Percentiles rank a stretch among this genome's conserved stretches.
phyloP scores from a whole-genome alignment of 169 alveolate genomes.

The Toxoplasma gondii region DNA sequence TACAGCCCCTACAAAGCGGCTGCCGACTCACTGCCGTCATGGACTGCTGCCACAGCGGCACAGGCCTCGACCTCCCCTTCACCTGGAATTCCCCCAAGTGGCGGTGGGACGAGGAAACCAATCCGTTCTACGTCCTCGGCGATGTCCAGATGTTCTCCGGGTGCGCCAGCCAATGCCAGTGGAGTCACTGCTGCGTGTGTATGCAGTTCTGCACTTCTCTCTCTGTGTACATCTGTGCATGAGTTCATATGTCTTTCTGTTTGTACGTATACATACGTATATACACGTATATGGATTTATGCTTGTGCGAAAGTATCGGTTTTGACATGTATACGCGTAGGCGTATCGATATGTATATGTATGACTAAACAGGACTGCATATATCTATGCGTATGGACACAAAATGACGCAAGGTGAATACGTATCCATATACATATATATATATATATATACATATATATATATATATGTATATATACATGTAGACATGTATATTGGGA shows the following conservation, averaged over 20 bases:
- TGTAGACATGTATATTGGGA: too few species aligned
- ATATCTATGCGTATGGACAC: neutral
- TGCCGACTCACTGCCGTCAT: slow-evolving; percentile 75
- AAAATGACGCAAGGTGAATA: neutral
- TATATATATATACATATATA: too few species aligned
- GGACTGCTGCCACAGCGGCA: slow-evolving; percentile 75
- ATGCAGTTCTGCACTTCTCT: neutral
- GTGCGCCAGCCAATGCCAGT: neutral
- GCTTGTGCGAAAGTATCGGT: neutral
- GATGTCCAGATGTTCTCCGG: slow-evolving; percentile 50
- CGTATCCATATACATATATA: too few species aligned
- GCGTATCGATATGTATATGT: neutral
- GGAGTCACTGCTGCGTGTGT: neutral
- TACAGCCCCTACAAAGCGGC: slow-evolving; percentile 72
- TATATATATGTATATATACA: too few species aligned
- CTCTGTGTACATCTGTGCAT: neutral
- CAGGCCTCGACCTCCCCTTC: slow-evolving; percentile 72
- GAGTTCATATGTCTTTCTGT: neutral
- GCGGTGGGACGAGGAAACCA: slow-evolving; percentile 70
- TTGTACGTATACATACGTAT: neutral
- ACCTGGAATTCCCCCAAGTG: slow-evolving; percentile 63
- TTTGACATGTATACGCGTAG: neutral
- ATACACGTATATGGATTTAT: neutral
- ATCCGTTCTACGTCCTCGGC: slow-evolving; percentile 54
- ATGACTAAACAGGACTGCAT: neutral